Conservation (phyloP, 768 basidiomycete genomes). For the Pleurotus pulmonarius region DNA sequence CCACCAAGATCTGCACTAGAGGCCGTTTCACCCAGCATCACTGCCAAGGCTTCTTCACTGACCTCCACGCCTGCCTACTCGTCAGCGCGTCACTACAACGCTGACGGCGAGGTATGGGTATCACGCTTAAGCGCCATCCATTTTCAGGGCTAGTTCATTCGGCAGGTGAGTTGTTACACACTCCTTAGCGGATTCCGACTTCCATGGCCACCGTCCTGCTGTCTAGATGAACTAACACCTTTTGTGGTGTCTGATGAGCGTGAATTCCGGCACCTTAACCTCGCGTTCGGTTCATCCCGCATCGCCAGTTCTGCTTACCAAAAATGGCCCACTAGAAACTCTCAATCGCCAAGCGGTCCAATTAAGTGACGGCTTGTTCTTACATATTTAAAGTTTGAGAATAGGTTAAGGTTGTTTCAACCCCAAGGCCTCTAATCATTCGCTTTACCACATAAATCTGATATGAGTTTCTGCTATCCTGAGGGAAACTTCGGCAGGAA, state of each 20-base stretch:
- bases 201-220: slow-evolving; percentile 87
- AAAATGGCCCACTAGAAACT: slow-evolving; percentile 82
- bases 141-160: slow-evolving; percentile 90
- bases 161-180: slow-evolving; percentile 89
- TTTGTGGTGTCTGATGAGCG: slow-evolving; percentile 84
- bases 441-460: slow-evolving; percentile 73
- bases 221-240: slow-evolving; percentile 86
- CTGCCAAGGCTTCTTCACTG: slow-evolving; percentile 74
- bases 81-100: slow-evolving; percentile 66
- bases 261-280: slow-evolving; percentile 78
- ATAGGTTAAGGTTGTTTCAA: slow-evolving; percentile 85
- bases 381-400: slow-evolving; percentile 83
- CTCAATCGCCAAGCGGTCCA: slow-evolving; percentile 81
- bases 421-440: slow-evolving; percentile 92
- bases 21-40: slow-evolving; percentile 71
- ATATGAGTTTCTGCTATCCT: slow-evolving; percentile 62
- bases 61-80: slow-evolving; percentile 80
- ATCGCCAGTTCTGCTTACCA: slow-evolving; percentile 68
- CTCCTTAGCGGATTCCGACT: slow-evolving; percentile 84
- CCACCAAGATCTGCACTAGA: slow-evolving; percentile 86
- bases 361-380: slow-evolving; percentile 80
- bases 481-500: slow-evolving; percentile 80
- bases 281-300: slow-evolving; percentile 69
- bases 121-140: slow-evolving; percentile 86
- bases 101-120: slow-evolving; percentile 82